Conservation (phyloP, 495 filamentous ascomycete genomes). For the Tuber melanosporum region DNA sequence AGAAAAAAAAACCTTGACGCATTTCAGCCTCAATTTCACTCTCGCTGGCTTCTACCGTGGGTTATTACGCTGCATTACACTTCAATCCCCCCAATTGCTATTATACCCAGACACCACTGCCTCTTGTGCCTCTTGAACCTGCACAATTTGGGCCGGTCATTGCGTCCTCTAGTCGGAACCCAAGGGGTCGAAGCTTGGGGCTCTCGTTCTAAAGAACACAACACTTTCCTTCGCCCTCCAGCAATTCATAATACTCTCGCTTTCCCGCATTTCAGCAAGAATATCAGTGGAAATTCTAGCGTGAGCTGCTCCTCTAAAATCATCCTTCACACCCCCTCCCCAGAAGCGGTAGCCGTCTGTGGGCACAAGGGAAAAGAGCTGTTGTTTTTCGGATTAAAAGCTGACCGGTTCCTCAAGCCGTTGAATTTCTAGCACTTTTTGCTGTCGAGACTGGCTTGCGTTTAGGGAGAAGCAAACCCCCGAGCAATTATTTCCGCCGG, state of each 20-base stretch:
- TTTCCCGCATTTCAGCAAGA: background rate
- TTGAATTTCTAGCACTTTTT: slow-evolving; percentile 4
- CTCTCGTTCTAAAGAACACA: background rate
- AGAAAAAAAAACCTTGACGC: background rate
- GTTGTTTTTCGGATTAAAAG: slow-evolving; percentile 14
- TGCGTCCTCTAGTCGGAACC: background rate
- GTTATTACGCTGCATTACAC: background rate
- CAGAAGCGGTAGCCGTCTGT: slow-evolving; percentile 11
- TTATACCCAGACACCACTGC: slow-evolving; percentile 1
- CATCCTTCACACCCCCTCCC: background rate
- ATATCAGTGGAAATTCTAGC: background rate
- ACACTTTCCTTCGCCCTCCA: background rate
- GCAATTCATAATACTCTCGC: background rate
- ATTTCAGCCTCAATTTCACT: background rate
- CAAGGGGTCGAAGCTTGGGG: background rate
- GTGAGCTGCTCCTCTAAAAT: background rate
- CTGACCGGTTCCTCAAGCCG: slow-evolving; percentile 18
- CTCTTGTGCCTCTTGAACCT: background rate
- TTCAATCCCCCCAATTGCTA: background rate
- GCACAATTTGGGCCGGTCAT: background rate
- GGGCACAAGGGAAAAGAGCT: slow-evolving; percentile 1
- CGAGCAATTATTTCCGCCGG: background rate
- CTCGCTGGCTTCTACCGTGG: background rate
- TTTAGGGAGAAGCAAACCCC: slow-evolving; percentile 10
- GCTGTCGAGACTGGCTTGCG: slow-evolving; percentile 8